These are phyloP conservation scores for Herpetomonas muscarum DNA, from an alignment of 208 protist species.

Conservation along the genomic window DNA sequence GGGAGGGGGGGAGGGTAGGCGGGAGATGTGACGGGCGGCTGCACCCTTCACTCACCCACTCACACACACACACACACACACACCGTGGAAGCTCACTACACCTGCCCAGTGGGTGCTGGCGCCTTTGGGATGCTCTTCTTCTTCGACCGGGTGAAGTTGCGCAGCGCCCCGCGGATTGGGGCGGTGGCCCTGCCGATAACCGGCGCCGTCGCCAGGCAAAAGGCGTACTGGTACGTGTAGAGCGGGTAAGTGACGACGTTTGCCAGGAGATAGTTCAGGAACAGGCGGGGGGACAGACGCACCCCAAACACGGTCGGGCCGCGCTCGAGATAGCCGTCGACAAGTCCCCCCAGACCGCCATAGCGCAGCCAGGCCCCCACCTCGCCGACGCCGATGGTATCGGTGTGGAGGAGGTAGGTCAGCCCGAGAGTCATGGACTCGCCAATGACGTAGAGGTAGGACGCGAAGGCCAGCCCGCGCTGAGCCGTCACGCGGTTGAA, in stretches of 20 bases:
- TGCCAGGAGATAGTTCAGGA: conserved; percentile 66
- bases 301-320: conserved; percentile 42
- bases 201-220: conserved; percentile 40
- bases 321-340: conserved; percentile 33
- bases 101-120: too few species aligned
- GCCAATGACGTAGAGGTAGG: conserved; percentile 64
- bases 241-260: conserved; percentile 57
- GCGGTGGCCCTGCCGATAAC: conserved; percentile 12
- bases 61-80: too few species aligned
- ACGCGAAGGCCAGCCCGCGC: conserved; percentile 44
- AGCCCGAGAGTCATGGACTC: conserved; percentile 52
- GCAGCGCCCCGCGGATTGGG: neutral
- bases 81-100: too few species aligned
- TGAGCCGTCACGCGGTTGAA: conserved; percentile 63
- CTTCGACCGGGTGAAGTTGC: neutral
- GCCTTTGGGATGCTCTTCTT: conserved; percentile 20
- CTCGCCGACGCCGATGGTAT: conserved; percentile 53
- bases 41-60: too few species aligned
- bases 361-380: conserved; percentile 30
- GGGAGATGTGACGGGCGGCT: too few species aligned
- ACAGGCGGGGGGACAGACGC: conserved; percentile 46
- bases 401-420: conserved; percentile 54
- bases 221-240: conserved; percentile 35
- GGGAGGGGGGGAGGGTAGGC: too few species aligned
- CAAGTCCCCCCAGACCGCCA: conserved; percentile 8